These are phyloP conservation scores for Lactarius deliciosus DNA, from an alignment of 768 basidiomycete genomes.

Conservation along the genomic window DNA sequence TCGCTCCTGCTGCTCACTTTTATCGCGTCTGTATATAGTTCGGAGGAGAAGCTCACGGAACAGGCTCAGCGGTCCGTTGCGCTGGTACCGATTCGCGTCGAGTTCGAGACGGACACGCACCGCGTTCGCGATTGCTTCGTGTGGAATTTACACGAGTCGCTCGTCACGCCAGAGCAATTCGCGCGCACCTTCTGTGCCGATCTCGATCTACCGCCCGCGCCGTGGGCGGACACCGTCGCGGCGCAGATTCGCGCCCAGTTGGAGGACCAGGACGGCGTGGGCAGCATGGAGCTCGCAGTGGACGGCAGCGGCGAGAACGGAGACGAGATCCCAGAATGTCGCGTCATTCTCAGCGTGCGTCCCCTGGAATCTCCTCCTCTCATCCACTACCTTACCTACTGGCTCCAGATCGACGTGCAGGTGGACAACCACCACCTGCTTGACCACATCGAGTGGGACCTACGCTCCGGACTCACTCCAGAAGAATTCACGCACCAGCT, in stretches of 20 bases:
- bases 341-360: slow-evolving; percentile 77
- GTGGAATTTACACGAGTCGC: slow-evolving; percentile 90
- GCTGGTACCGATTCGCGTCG: slow-evolving; percentile 91
- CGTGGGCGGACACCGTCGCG: slow-evolving; percentile 77
- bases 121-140: slow-evolving; percentile 93
- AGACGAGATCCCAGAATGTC: slow-evolving; percentile 64
- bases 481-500: slow-evolving; percentile 79
- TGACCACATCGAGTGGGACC: slow-evolving; percentile 98
- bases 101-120: slow-evolving; percentile 90
- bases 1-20: slow-evolving; percentile 26
- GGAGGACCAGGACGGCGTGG: slow-evolving; percentile 85
- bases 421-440: slow-evolving; percentile 87
- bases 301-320: slow-evolving; percentile 54
- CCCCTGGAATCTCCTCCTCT: slow-evolving; percentile 2
- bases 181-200: slow-evolving; percentile 87
- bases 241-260: slow-evolving; percentile 88
- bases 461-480: slow-evolving; percentile 89
- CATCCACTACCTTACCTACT: slow-evolving; percentile 14
- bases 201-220: slow-evolving; percentile 65
- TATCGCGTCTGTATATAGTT: slow-evolving; percentile 41
- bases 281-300: slow-evolving; percentile 68
- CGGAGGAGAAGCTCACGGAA: slow-evolving; percentile 59
- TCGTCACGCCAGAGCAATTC: slow-evolving; percentile 83
- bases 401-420: slow-evolving; percentile 90
- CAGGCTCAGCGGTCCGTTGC: slow-evolving; percentile 55